Evolutionary conservation across 345 rosid genomes (phyloP).

Genomic region (Hibiscus trionum): DNA sequence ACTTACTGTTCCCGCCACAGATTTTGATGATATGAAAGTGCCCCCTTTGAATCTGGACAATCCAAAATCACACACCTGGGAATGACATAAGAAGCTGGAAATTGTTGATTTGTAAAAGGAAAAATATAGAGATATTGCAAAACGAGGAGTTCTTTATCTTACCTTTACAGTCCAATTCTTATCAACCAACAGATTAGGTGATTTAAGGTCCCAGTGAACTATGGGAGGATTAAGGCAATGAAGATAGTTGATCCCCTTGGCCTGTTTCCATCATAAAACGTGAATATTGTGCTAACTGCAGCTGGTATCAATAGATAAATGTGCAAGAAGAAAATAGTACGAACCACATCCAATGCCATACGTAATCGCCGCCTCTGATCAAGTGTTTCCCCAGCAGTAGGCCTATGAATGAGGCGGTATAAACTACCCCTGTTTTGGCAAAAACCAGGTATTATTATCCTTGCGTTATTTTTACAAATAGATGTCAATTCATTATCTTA

Average conservation of each 20-base stretch:
- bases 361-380: slow-evolving; percentile 85
- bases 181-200: slow-evolving; percentile 93
- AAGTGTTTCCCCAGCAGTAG: slow-evolving; percentile 68
- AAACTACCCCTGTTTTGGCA: slow-evolving; percentile 76
- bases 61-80: slow-evolving; percentile 92
- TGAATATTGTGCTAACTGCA: slow-evolving; percentile 1
- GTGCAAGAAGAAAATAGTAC: slow-evolving; percentile 18
- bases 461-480: not conserved
- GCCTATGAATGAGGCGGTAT: slow-evolving; percentile 78
- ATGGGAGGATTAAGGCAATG: slow-evolving; percentile 87
- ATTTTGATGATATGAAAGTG: slow-evolving; percentile 81
- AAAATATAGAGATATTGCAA: not conserved
- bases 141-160: not conserved
- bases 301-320: not conserved
- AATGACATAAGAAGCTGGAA: slow-evolving; percentile 4
- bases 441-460: not conserved
- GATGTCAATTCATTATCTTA: not conserved
- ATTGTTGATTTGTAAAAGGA: not conserved
- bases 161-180: slow-evolving; percentile 97
- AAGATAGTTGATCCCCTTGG: slow-evolving; percentile 91
- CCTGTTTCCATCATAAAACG: slow-evolving; percentile 42
- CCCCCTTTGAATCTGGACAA: slow-evolving; percentile 88
- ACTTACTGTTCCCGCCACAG: slow-evolving; percentile 97
- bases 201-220: slow-evolving; percentile 95
- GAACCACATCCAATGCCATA: slow-evolving; percentile 90